Percentiles rank a stretch among this genome's conserved stretches.
phyloP scores from a whole-genome alignment of 1,284 basidiomycete species.

The Sporisorium sorghi region DNA sequence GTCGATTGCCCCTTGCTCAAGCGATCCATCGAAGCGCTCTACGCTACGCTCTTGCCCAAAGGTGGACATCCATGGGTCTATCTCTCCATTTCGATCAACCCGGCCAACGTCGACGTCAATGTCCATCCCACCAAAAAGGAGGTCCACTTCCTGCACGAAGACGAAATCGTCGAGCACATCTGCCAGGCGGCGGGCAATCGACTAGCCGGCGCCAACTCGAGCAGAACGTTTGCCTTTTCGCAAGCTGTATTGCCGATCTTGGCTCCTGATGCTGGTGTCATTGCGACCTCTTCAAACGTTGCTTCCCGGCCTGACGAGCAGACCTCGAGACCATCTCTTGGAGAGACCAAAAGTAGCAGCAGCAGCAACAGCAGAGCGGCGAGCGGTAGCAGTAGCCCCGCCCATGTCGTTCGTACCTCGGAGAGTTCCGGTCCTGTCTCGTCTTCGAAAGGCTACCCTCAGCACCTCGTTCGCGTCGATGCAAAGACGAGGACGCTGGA shows the following conservation, averaged over 20 bases:
- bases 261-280: slow-evolving; percentile 14
- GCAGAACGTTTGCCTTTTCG: slow-evolving; percentile 59
- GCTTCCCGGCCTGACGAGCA: neutral
- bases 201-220: slow-evolving; percentile 58
- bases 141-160: slow-evolving; percentile 94
- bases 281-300: neutral
- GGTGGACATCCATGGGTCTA: slow-evolving; percentile 92
- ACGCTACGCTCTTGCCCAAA: slow-evolving; percentile 88
- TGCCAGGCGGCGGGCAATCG: slow-evolving; percentile 69
- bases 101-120: slow-evolving; percentile 92
- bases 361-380: slow-evolving; percentile 15
- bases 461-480: slow-evolving; percentile 93
- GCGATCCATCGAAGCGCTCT: slow-evolving; percentile 86
- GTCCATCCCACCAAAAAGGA: slow-evolving; percentile 98
- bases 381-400: slow-evolving; percentile 16
- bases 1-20: slow-evolving; percentile 91
- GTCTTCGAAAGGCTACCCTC: slow-evolving; percentile 72
- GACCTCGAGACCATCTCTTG: slow-evolving; percentile 13
- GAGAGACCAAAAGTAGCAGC: slow-evolving; percentile 23
- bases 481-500: slow-evolving; percentile 88
- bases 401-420: slow-evolving; percentile 2
- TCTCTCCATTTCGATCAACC: slow-evolving; percentile 85
- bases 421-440: slow-evolving; percentile 20
- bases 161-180: slow-evolving; percentile 83
- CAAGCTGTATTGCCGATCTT: slow-evolving; percentile 41